Evolutionary conservation across 2,329 filamentous ascomycete species (phyloP).

Genomic region (Phaeosphaeria sp.): DNA sequence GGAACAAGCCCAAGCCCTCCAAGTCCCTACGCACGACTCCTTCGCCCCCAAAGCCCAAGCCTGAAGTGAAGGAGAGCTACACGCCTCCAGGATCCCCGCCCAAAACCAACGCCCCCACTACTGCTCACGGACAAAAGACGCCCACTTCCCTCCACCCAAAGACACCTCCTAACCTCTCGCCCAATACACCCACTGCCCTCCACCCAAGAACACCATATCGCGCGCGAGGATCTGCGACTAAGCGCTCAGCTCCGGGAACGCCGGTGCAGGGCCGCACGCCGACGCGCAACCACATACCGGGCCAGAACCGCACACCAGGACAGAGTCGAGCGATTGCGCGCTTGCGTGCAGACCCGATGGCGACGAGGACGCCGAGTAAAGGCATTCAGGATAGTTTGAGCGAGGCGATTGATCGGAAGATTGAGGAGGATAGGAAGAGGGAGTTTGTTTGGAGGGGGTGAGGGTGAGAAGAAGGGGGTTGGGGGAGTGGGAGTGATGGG

Average conservation of each 20-base stretch:
- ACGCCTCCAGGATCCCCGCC: conserved; percentile 16
- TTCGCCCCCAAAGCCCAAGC: not conserved
- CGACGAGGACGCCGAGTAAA: conserved; percentile 30
- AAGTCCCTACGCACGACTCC: not conserved
- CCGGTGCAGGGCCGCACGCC: not conserved
- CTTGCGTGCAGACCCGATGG: conserved; percentile 16
- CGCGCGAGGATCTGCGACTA: not conserved
- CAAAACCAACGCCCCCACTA: conserved; percentile 7
- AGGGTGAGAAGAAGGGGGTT: conserved; percentile 18
- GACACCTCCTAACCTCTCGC: too few relatives aligned
- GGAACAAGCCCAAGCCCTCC: conserved; percentile 9
- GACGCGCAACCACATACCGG: not conserved
- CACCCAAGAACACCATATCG: too few relatives aligned
- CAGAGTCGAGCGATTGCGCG: not conserved
- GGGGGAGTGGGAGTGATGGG: conserved; percentile 6
- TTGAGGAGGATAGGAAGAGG: conserved; percentile 21
- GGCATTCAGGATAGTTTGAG: conserved; percentile 26
- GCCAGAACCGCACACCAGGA: not conserved
- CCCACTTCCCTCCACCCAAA: not conserved
- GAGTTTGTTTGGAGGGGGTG: not conserved
- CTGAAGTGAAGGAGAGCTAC: not conserved
- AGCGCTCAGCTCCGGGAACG: not conserved
- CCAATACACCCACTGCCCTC: too few relatives aligned
- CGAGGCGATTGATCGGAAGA: conserved; percentile 35
- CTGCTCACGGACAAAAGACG: too few relatives aligned